These are phyloP conservation scores for Dictyostelium brefeldianum DNA, from an alignment of 78 protist species.

Conservation along the genomic window DNA sequence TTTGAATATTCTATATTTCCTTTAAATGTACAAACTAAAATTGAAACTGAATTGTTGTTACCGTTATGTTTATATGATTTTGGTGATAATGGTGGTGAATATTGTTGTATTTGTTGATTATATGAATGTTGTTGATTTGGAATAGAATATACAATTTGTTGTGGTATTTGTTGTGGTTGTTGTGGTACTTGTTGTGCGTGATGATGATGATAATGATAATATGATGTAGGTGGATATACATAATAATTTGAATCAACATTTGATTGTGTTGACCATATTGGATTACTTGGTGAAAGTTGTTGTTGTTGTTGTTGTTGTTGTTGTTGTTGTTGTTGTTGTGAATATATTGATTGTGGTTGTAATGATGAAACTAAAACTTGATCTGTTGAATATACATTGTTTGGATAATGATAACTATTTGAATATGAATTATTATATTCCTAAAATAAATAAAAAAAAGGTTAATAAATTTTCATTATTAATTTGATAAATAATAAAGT, in stretches of 20 bases:
- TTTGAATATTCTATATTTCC: conserved; percentile 35
- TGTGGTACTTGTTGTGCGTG: conserved; percentile 5
- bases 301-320: background rate
- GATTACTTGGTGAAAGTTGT: background rate
- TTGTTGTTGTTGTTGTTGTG: background rate
- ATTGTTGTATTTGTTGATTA: background rate
- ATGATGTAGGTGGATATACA: background rate
- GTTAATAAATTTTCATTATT: background rate
- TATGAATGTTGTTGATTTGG: background rate
- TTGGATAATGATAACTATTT: conserved; percentile 2
- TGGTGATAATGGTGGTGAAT: conserved; percentile 17
- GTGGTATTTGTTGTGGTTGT: conserved; percentile 16
- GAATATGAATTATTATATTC: background rate
- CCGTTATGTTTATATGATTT: background rate
- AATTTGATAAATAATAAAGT: background rate
- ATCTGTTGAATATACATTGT: background rate
- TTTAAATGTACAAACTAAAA: conserved; percentile 41
- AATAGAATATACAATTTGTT: background rate
- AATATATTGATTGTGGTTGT: background rate
- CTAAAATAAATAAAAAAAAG: background rate
- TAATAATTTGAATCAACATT: background rate
- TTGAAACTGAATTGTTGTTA: conserved; percentile 5
- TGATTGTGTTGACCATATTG: background rate
- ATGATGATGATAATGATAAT: background rate
- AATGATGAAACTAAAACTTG: background rate